These are phyloP conservation scores for Cyclaneusma minus DNA, from an alignment of 2,329 filamentous ascomycete genomes.

Conservation along the genomic window DNA sequence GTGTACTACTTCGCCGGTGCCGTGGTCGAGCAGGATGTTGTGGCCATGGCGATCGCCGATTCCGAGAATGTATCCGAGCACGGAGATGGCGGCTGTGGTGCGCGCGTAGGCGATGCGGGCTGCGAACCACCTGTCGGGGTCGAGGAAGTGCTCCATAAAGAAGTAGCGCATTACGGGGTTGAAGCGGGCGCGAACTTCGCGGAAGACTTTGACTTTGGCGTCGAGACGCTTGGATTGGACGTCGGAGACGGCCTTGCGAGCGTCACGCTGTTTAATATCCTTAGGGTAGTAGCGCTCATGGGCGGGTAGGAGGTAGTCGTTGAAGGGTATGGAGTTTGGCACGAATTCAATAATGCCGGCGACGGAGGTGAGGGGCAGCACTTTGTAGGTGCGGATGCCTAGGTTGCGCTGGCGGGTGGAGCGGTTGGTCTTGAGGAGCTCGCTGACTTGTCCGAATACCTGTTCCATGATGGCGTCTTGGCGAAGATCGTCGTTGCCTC, in stretches of 20 bases:
- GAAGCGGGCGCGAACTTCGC: conserved; percentile 65
- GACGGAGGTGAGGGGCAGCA: conserved; percentile 70
- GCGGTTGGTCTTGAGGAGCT: conserved; percentile 72
- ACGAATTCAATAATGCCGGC: conserved; percentile 97
- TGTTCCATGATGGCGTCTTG: conserved; percentile 99
- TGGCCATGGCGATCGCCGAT: conserved; percentile 91
- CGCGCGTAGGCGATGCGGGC: conserved; percentile 82
- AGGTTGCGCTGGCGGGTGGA: conserved; percentile 77
- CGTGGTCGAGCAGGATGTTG: conserved; percentile 85
- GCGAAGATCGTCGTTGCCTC: conserved; percentile 85
- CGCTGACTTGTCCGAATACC: conserved; percentile 91
- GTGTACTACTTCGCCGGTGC: conserved; percentile 85
- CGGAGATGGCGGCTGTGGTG: conserved; percentile 87
- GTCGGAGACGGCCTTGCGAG: conserved; percentile 63
- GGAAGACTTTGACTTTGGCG: conserved; percentile 58
- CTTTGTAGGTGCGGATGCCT: conserved; percentile 91
- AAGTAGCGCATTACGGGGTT: conserved; percentile 93
- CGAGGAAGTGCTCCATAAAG: conserved; percentile 86
- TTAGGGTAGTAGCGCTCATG: conserved; percentile 77
- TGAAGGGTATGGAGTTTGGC: conserved; percentile 77
- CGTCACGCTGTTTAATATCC: conserved; percentile 61
- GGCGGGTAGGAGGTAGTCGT: conserved; percentile 83
- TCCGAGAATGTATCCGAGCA: conserved; percentile 83
- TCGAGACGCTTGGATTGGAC: conserved; percentile 58
- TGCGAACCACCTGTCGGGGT: conserved; percentile 92